Percentiles rank a stretch among this genome's conserved stretches.
phyloP scores from a whole-genome alignment of 352 stramenopile genomes.

The Phytophthora tubulina region DNA sequence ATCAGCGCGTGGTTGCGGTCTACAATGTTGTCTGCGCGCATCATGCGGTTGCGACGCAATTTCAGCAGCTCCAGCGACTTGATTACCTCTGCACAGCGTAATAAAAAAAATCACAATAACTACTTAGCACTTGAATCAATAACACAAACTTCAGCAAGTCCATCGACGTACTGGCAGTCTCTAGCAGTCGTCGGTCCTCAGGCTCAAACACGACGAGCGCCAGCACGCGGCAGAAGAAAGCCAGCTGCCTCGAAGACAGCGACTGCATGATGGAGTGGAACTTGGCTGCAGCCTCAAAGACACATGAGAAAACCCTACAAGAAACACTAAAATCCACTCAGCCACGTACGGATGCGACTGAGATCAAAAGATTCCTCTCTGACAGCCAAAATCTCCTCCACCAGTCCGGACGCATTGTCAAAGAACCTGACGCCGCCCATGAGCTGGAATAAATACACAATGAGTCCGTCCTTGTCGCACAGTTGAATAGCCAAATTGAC shows the following conservation, averaged over 20 bases:
- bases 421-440: constrained; percentile 92
- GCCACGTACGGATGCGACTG: constrained; percentile 72
- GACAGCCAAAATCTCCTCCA: constrained; percentile 94
- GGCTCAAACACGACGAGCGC: constrained; percentile 96
- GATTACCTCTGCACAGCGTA: constrained; percentile 77
- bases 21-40: constrained; percentile 85
- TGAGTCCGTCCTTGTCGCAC: constrained; percentile 86
- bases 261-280: constrained; percentile 92
- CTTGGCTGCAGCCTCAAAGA: constrained; percentile 61
- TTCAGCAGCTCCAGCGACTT: constrained; percentile 95
- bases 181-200: constrained; percentile 93
- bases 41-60: constrained; percentile 83
- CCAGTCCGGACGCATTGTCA: constrained; percentile 89
- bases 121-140: not conserved
- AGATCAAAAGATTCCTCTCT: constrained; percentile 84
- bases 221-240: constrained; percentile 97
- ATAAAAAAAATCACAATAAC: constrained; percentile 23
- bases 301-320: constrained; percentile 16
- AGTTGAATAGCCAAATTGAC: constrained; percentile 70
- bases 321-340: not conserved
- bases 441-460: constrained; percentile 95
- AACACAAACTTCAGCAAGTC: not conserved
- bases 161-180: constrained; percentile 80
- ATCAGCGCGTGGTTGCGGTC: constrained; percentile 96
- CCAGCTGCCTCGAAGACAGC: constrained; percentile 93